Base-by-base conservation (phyloP, 2,329 filamentous ascomycete genomes). In the Pseudogymnoascus sp. region DNA sequence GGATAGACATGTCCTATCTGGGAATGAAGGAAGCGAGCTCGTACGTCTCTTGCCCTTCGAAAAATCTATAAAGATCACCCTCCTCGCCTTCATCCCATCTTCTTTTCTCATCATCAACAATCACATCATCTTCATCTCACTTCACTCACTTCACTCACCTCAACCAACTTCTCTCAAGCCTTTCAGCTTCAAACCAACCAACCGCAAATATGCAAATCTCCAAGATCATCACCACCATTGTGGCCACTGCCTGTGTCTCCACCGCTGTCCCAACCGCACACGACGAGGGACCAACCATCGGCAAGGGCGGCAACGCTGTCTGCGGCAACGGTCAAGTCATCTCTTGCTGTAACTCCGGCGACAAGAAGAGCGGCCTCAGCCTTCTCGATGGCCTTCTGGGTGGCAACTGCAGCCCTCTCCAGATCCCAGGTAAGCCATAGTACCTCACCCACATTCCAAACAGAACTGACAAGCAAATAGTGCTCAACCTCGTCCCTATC, bases 141-240 rank as follows among this genome's bases (percentile, higher is more conserved):
- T 53, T 53, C 46, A 53, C 26, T 53, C 46, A 53, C 46, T 53
- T 53, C 46, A 53, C 26, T 53, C 46, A 53, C 46, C 29, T 53
- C 46, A 53, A 33, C 29, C 46, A 53, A 31, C 46, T 53, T n/a
- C 15, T 15, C 26, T 53, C n/a, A 53, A 53, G 46, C 46, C 46
- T 53, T 31, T 19, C 46, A 53, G 46, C 46, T 53, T 53, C 46
- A 31, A 31, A 53, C 46, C 15, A 44, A 53, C 46, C 23, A 53
- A 53, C 46, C 46, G 46, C 46, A 53, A 53, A 53, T 53, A 53
- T 53, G 46, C 46, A 53, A 53, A 53, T 53, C 46, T 31, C 46
- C 46, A 53, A 53, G 46, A 53, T 53, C 46, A 53, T 53, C 46
- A 53, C 46, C 46, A 53, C 46, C 26, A 9, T 53, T n/a, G 46